Conservation (phyloP, 345 rosid genomes). For the Laguncularia racemosa region DNA sequence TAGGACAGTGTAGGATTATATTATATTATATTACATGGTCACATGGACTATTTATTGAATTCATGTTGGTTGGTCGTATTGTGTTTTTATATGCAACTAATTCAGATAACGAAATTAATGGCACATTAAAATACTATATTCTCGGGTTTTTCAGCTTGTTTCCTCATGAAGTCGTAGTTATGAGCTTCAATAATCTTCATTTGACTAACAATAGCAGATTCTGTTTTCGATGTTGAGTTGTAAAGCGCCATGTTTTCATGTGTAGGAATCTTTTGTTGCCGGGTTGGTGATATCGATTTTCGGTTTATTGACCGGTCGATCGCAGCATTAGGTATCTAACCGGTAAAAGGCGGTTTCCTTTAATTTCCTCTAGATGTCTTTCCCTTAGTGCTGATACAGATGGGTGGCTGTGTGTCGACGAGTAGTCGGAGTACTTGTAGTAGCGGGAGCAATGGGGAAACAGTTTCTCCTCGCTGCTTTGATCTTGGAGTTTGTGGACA, state of each 20-base stretch:
- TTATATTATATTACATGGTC: slow-evolving; percentile 53
- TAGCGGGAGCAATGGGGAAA: slow-evolving; percentile 68
- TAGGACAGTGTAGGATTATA: slow-evolving; percentile 47
- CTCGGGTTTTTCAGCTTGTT: slow-evolving; percentile 44
- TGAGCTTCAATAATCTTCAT: slow-evolving; percentile 24
- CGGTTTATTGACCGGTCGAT: slow-evolving; percentile 25
- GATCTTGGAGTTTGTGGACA: slow-evolving; percentile 60
- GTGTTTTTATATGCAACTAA: slow-evolving; percentile 29
- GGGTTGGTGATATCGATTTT: slow-evolving; percentile 7
- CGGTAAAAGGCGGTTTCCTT: slow-evolving; percentile 22
- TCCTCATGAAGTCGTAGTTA: slow-evolving; percentile 20
- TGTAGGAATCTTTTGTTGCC: slow-evolving; percentile 34
- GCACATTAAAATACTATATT: slow-evolving; percentile 25
- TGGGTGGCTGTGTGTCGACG: slow-evolving; percentile 93
- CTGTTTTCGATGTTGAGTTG: slow-evolving; percentile 23
- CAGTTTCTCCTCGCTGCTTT: slow-evolving; percentile 40
- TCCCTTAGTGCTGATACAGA: slow-evolving; percentile 37
- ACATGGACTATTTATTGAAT: slow-evolving; percentile 53
- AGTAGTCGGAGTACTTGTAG: slow-evolving; percentile 80
- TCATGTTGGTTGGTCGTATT: slow-evolving; percentile 24
- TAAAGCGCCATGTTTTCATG: slow-evolving; percentile 23
- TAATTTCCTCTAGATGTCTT: slow-evolving; percentile 21
- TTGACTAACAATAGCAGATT: slow-evolving; percentile 43
- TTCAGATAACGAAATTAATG: slow-evolving; percentile 21
- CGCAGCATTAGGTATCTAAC: slow-evolving; percentile 22